Base-by-base conservation (phyloP, 345 rosid species). In the Eucalyptus grandis region DNA sequence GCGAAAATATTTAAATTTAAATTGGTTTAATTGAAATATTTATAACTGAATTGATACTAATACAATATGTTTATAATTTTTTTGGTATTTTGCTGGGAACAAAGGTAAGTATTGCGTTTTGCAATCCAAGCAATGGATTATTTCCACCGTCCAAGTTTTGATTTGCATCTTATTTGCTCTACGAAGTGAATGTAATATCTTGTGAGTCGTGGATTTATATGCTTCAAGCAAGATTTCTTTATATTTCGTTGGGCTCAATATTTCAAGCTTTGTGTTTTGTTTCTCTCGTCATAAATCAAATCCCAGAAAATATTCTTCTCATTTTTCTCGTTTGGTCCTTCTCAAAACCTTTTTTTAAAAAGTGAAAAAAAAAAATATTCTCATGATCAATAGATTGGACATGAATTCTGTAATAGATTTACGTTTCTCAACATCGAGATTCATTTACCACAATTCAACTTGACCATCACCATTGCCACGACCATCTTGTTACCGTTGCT, bases 41-140 rank as follows among this genome's bases (percentile, higher is more conserved):
- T 19, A 19, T 0, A 19, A 3, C 1, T 19, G 0, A 53, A 19
- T 53, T 53, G 2, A 0, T 53, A 53, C 5, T 1, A 53, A 17
- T 53, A 19, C 0, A 8, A 53, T 19, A 53, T 0, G 0, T 53
- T 53, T 53, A 53, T 53, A 19, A 53, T 0, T 19, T 53, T 53
- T 53, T 53, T 53, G 24, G 11, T 53, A 53, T 19, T 8, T 53
- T 30, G 5, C 30, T 7, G 2, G 17, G 1, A 62, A 30, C 8
- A 8, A 62, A 62, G 69, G 69, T 62, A 62, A 62, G 69, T 30
- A 62, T 13, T 30, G 69, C 31, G 30, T 53, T 53, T 14, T 13
- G 31, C 34, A n/a, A 27, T n/a, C 14, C 34, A 30, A 30, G 72
- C 11, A 13, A 14, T 62, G 34, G 34, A 62, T 30, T 62, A 13